Percentiles rank a stretch among this genome's conserved stretches.
Conservation (phyloP, 2,329 filamentous ascomycete genomes). For the Botrytis medusae region DNA sequence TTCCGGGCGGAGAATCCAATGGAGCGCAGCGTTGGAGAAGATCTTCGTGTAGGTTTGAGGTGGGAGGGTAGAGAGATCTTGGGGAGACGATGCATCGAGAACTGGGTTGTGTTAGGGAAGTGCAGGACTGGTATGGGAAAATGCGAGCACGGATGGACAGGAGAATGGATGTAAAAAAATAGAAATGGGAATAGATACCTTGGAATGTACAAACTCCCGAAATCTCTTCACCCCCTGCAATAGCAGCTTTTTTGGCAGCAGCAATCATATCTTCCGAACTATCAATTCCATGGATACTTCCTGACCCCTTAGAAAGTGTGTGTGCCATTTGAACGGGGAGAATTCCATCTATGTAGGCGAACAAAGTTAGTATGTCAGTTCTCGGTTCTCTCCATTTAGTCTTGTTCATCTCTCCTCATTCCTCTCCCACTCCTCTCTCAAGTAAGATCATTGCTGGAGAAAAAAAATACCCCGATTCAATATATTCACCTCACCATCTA, state of each 20-base stretch:
- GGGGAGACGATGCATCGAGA: conserved; percentile 45
- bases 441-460: background rate
- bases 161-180: background rate
- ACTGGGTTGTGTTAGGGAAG: conserved; percentile 41
- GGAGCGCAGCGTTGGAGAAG: conserved; percentile 65
- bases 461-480: background rate
- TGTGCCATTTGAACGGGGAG: conserved; percentile 55
- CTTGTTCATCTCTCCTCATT: background rate
- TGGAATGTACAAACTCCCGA: conserved; percentile 33
- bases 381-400: accelerated
- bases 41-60: conserved; percentile 48
- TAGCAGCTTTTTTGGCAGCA: conserved; percentile 46
- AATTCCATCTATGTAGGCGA: conserved; percentile 53
- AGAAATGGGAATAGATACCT: conserved; percentile 22
- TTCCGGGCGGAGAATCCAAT: conserved; percentile 58
- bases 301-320: conserved; percentile 47
- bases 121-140: background rate
- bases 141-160: background rate
- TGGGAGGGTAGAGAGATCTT: conserved; percentile 35
- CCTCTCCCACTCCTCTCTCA: background rate
- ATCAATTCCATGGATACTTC: conserved; percentile 57
- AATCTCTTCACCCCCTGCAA: background rate
- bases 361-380: background rate
- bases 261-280: conserved; percentile 59
- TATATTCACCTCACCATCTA: background rate